phyloP scores from a whole-genome alignment of 768 basidiomycete genomes.

The Omphalotus guepiniiformis region DNA sequence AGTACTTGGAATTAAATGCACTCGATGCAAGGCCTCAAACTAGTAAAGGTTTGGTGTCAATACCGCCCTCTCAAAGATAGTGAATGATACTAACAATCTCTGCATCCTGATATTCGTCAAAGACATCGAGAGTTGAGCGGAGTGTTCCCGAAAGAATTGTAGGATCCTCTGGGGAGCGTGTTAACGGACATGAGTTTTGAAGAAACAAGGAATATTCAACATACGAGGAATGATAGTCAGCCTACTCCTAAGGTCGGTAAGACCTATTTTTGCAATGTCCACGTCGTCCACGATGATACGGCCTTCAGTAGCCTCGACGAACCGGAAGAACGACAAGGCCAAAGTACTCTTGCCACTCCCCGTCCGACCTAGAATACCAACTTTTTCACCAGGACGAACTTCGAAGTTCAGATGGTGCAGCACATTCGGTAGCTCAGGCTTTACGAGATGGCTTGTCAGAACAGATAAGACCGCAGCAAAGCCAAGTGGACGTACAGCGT shows the following conservation, averaged over 20 bases:
- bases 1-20: constrained; percentile 63
- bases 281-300: constrained; percentile 72
- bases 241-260: constrained; percentile 75
- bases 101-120: constrained; percentile 78
- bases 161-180: constrained; percentile 65
- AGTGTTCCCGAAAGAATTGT: constrained; percentile 82
- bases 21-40: constrained; percentile 82
- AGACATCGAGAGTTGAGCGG: constrained; percentile 79
- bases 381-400: constrained; percentile 71
- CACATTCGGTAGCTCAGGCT: constrained; percentile 87
- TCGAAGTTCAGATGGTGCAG: constrained; percentile 76
- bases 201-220: constrained; percentile 17
- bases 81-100: constrained; percentile 58
- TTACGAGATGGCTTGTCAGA: background rate
- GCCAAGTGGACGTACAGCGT: constrained; percentile 50
- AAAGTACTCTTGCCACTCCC: constrained; percentile 79
- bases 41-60: constrained; percentile 21
- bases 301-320: constrained; percentile 83
- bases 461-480: background rate
- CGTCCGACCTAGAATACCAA: constrained; percentile 70
- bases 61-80: background rate
- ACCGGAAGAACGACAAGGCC: constrained; percentile 83
- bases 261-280: constrained; percentile 74
- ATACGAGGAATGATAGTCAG: constrained; percentile 74
- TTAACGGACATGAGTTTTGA: constrained; percentile 3